Base-by-base conservation (phyloP, 2,329 filamentous ascomycete genomes). In the Zalaria sp. region DNA sequence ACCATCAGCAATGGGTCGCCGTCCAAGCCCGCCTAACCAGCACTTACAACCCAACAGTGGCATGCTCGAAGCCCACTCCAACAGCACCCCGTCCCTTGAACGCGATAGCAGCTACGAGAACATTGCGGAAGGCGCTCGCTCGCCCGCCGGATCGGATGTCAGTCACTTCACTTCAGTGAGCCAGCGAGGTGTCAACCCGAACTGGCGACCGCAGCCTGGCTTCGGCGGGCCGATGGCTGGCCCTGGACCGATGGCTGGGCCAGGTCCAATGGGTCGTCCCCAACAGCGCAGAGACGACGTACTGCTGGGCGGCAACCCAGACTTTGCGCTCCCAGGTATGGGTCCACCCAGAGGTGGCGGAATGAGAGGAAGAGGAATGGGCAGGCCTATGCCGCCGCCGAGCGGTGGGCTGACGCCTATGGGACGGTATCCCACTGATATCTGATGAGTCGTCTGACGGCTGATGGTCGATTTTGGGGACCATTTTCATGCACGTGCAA, bases 111-210 rank as follows among this genome's bases (percentile, higher is more conserved):
- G 69, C 10, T 79, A 77, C 49, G 82, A 87, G 47, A 77, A 82
- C 47, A 57, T 80, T 31, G 73, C 73, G 35, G 72, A 74, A 48
- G 73, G 71, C 38, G 66, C 72, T 36, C 74, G 83, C 52, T 89
- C 79, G 53, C 87, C 83, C 28, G 76, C 79, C 27, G 65, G 60
- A 7, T 89, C 82, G 47, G 85, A 94, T 55, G 73, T 77, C 25
- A 89, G 80, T 37, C 83, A 82, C 51, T 95, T 94, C 62, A 95
- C 89, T 1, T 91, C 83, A 7, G 81, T 96, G 37, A 89, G 82
- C 0, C 87, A 95, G 61, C 75, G 89, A 29, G 83, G 83, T 1
- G 67, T 95, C 42, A 95, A 95, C 58, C 89, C 88, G 5, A 79
- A 80, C 46, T 95, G 89, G 88, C 76, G 82, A 34, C 62, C 62